These are phyloP conservation scores for Fusarium aywerte DNA, from an alignment of 2,329 filamentous ascomycete genomes.

Conservation along the genomic window DNA sequence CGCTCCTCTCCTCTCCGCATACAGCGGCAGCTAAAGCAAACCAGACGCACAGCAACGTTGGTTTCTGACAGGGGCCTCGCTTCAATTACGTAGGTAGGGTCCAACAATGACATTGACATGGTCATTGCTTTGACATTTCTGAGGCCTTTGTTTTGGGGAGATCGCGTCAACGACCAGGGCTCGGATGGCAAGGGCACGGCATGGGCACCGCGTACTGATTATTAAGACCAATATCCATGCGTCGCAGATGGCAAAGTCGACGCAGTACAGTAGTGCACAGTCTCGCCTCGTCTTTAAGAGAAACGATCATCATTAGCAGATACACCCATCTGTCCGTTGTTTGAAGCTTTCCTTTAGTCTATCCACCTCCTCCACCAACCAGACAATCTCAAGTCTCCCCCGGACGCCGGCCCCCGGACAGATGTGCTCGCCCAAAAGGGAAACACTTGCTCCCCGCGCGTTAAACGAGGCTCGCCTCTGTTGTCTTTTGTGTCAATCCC, in stretches of 20 bases:
- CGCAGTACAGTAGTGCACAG: not conserved
- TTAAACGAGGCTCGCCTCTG: slow-evolving; percentile 1
- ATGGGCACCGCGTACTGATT: not conserved
- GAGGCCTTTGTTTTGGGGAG: slow-evolving; percentile 16
- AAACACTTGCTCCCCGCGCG: slow-evolving; percentile 31
- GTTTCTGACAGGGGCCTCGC: slow-evolving; percentile 10
- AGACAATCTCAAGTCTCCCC: slow-evolving; percentile 30
- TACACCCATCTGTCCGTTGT: slow-evolving; percentile 36
- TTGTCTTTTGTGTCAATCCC: slow-evolving; percentile 26
- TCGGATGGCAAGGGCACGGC: slow-evolving; percentile 22
- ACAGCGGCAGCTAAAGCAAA: slow-evolving; percentile 35
- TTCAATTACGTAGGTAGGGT: slow-evolving; percentile 40
- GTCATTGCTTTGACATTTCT: slow-evolving; percentile 10
- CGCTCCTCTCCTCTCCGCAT: slow-evolving; percentile 34
- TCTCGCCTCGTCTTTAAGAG: slow-evolving; percentile 2
- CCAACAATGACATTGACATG: slow-evolving; percentile 29
- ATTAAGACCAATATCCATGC: not conserved
- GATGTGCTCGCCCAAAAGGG: slow-evolving; percentile 32
- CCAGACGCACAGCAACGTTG: slow-evolving; percentile 16
- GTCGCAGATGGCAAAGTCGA: slow-evolving; percentile 5
- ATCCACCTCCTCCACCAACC: slow-evolving; percentile 39
- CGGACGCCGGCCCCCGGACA: slow-evolving; percentile 25
- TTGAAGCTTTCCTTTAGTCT: slow-evolving; percentile 27
- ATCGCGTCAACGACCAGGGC: slow-evolving; percentile 24
- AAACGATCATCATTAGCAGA: slow-evolving; percentile 19